These are phyloP conservation scores for Thelephora terrestris DNA, from an alignment of 1,284 basidiomycete genomes.

Conservation along the genomic window DNA sequence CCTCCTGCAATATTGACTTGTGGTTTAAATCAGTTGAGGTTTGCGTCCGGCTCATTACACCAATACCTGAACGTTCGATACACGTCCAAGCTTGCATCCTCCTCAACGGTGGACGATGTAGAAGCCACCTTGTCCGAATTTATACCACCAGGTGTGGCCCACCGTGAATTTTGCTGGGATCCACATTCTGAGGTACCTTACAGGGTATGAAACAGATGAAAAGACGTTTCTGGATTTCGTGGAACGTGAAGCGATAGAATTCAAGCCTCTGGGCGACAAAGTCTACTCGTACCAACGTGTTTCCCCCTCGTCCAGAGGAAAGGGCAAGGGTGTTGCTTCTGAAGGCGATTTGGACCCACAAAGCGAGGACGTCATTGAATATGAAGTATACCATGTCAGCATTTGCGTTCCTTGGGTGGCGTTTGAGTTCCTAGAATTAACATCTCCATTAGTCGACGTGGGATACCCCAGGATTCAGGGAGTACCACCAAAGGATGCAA, in stretches of 20 bases:
- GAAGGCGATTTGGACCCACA: conserved; percentile 35
- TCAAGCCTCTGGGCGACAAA: conserved; percentile 69
- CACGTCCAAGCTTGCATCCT: conserved; percentile 54
- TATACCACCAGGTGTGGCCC: conserved; percentile 58
- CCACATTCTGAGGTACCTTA: neutral
- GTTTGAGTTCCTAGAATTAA: conserved; percentile 2
- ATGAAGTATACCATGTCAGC: conserved; percentile 81
- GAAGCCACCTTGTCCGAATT: conserved; percentile 71
- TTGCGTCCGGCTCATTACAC: conserved; percentile 80
- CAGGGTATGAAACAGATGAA: conserved; percentile 61
- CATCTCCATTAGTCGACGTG: conserved; percentile 55
- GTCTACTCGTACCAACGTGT: conserved; percentile 68
- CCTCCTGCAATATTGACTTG: conserved; percentile 6
- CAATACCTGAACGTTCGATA: conserved; percentile 69
- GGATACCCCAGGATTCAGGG: conserved; percentile 82
- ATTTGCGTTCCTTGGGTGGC: neutral
- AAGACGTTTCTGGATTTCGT: conserved; percentile 57
- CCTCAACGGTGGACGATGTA: conserved; percentile 82
- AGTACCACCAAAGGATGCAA: conserved; percentile 93
- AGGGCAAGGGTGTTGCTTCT: conserved; percentile 36
- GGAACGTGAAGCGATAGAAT: conserved; percentile 62
- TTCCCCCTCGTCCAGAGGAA: conserved; percentile 31
- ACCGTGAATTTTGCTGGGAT: neutral
- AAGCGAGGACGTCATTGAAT: conserved; percentile 55
- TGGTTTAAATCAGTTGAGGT: conserved; percentile 47